Evolutionary conservation across 2,329 filamentous ascomycete genomes (phyloP).

Genomic region (Penicillium vulpinum): DNA sequence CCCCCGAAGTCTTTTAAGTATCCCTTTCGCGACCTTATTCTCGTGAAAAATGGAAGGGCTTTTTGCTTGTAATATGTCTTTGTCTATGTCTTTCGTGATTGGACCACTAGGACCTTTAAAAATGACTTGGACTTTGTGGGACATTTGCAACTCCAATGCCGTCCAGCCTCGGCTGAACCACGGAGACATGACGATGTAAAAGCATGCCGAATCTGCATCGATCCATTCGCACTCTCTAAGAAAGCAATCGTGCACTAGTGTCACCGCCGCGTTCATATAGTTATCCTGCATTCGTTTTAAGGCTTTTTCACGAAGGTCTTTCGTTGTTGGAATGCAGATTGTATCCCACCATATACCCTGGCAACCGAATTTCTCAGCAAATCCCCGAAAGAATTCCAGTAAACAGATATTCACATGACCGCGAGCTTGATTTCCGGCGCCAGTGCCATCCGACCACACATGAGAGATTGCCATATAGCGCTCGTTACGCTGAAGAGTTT

Average conservation of each 20-base stretch:
- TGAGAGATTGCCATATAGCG: conserved; percentile 34
- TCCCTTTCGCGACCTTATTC: not conserved
- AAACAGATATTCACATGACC: conserved; percentile 31
- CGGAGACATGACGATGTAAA: conserved; percentile 25
- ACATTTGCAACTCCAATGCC: conserved; percentile 13
- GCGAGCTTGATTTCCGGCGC: conserved; percentile 18
- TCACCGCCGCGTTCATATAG: conserved; percentile 16
- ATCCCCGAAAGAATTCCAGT: conserved; percentile 21
- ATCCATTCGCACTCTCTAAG: conserved; percentile 19
- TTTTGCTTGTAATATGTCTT: conserved; percentile 18
- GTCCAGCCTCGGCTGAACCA: conserved; percentile 32
- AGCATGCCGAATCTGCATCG: conserved; percentile 21
- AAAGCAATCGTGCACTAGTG: conserved; percentile 17
- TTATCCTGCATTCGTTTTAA: conserved; percentile 30
- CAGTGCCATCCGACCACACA: conserved; percentile 34
- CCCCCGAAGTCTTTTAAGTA: not conserved
- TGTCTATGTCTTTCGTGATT: conserved; percentile 24
- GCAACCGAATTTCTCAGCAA: conserved; percentile 18
- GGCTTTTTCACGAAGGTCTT: conserved; percentile 12
- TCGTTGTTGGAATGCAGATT: conserved; percentile 25
- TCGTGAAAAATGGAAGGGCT: not conserved
- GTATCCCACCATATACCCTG: conserved; percentile 36
- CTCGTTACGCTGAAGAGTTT: not conserved
- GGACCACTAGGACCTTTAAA: conserved; percentile 11
- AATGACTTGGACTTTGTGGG: conserved; percentile 14